Base-by-base conservation (phyloP, 768 basidiomycete species). In the Sistotremastrum suecicum region DNA sequence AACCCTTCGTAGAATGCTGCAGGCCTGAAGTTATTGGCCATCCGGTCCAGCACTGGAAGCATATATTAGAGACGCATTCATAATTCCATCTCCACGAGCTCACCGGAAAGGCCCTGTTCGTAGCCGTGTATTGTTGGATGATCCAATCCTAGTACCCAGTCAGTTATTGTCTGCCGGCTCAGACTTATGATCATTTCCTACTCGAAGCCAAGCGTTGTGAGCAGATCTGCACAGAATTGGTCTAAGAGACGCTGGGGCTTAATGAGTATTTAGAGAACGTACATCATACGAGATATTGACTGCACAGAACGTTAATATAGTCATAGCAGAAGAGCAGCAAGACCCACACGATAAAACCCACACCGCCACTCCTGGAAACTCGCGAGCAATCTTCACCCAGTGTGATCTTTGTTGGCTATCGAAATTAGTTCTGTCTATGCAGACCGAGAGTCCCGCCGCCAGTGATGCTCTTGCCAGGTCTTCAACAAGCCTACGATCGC, bases 401-500 rank as follows among this genome's bases (percentile, higher is more conserved):
- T 81, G 66, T 33, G 72, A 71, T 44, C 82, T 67, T 61, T 85
- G 84, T 45, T 82, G 83, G 56, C 48, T 66, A 57, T 86, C 74
- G 51, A 86, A 71, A 62, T 88, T 87, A 29, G 82, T 82, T 49
- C 85, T 72, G 56, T 87, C 86, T 39, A 87, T 72, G 58, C 80
- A 83, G 10, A 80, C 79, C n/a, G 81, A 87, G 41, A 65, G 58
- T n/a, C 82, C 81, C 50, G 69, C 59, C 40, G 54, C 51, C 43
- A 87, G 67, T 5, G 69, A 66, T 28, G 62, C 51, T 48, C 75
- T 62, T 4, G 75, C 79, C 35, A 78, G 60, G 6, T 62, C 57
- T 57, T 87, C 85, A 0, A 87, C 85, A n/a, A 53, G 60, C 8
- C 68, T 69, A 52, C 85, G 70, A 53, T 68, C 66, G 11, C 83